A percentile compares a stretch with the other conserved stretches of the same genome.
These are phyloP conservation scores for Ustilago vetiveriae DNA, from an alignment of 1,284 basidiomycete genomes.

Conservation along the genomic window DNA sequence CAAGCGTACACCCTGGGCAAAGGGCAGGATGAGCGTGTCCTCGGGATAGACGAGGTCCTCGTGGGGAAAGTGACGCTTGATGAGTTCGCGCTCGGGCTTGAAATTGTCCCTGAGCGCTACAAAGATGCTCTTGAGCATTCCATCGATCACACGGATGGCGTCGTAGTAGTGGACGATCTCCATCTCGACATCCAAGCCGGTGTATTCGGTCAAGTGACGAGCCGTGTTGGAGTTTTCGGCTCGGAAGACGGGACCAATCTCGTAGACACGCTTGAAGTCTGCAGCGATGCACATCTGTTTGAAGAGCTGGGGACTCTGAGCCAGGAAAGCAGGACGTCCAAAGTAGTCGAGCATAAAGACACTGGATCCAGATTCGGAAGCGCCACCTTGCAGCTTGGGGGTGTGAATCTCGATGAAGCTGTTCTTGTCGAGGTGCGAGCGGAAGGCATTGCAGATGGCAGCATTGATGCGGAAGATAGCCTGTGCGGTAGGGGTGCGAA, in stretches of 20 bases:
- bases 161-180: constrained; percentile 63
- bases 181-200: constrained; percentile 65
- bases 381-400: constrained; percentile 63
- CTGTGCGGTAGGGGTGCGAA: constrained; percentile 60
- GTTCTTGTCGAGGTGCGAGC: constrained; percentile 52
- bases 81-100: constrained; percentile 44
- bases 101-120: constrained; percentile 42
- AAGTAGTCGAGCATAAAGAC: constrained; percentile 65
- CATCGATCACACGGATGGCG: constrained; percentile 59
- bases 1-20: constrained; percentile 86
- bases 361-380: constrained; percentile 60
- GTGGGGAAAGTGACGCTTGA: constrained; percentile 54
- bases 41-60: constrained; percentile 66
- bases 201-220: constrained; percentile 65
- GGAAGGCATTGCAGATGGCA: constrained; percentile 57
- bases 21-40: constrained; percentile 73
- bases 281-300: constrained; percentile 65
- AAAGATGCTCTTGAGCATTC: constrained; percentile 63
- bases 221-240: constrained; percentile 65
- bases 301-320: constrained; percentile 62
- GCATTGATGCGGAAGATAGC: constrained; percentile 63
- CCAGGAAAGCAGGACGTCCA: constrained; percentile 61
- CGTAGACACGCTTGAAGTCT: constrained; percentile 62
- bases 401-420: constrained; percentile 63
- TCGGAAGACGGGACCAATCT: constrained; percentile 65